Base-by-base conservation (phyloP, 768 basidiomycete species). In the Mycena sanguinolenta region DNA sequence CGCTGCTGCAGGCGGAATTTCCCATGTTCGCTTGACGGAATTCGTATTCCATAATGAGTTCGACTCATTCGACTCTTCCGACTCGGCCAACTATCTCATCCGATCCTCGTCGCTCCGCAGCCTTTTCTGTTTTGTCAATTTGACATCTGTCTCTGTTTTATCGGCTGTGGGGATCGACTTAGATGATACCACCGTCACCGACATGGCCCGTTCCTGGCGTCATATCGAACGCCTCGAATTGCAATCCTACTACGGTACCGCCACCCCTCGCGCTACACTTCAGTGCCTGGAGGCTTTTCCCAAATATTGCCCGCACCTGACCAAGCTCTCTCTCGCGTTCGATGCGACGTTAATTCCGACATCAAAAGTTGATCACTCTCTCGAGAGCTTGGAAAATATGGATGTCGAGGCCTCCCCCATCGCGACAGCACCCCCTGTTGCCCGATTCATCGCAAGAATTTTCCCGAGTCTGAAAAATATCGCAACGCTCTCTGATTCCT, bases 181-280 rank as follows among this genome's bases (percentile, higher is more conserved):
- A 21, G 55, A 58, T 25, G 42, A 58, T 25, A 14, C 42, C 25
- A 57, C 55, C n/a, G 25, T 65, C n/a, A n/a, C 16, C 19, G 65
- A 66, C n/a, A 27, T 66, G 58, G 65, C 65, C 16, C 65, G 65
- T 23, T 27, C 57, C 23, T 66, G 65, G 65, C 65, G 39, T 7
- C 46, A 30, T 6, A 58, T 66, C 57, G 46, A 50, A n/a, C 4
- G 4, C 19, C 46, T 66, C 27, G 34, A 39, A 21, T 16, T 66
- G 12, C 23, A 23, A 13, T 27, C 65, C 16, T 59, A 59, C n/a
- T 53, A 58, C 25, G 32, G 55, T 19, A 39, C 19, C 7, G 13
- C 23, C 8, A 19, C 17, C 32, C 55, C 57, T 10, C 65, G 46
- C 46, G 14, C 32, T n/a, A 66, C 57, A n/a, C 57, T 66, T 16